Evolutionary conservation across 495 filamentous ascomycete genomes (phyloP).

Genomic region (Pyrenopolyporus hunteri): DNA sequence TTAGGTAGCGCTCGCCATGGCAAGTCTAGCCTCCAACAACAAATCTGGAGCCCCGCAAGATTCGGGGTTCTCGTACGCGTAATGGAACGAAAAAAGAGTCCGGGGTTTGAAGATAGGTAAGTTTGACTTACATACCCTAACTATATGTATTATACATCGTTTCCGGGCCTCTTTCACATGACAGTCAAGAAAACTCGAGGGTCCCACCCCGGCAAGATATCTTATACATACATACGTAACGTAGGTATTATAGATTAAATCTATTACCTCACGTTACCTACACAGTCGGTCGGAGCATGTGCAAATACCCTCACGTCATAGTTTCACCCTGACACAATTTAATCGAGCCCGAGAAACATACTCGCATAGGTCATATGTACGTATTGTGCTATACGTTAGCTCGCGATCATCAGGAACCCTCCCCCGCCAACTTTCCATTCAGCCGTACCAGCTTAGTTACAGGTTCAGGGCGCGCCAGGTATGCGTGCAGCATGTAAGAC

Average conservation of each 20-base stretch:
- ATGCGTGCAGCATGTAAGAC: constrained; percentile 26
- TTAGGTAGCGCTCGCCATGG: too few species aligned
- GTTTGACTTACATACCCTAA: too few species aligned
- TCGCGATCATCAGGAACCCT: constrained; percentile 27
- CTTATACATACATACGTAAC: background rate
- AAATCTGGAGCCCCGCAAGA: constrained; percentile 36
- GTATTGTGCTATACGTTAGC: constrained; percentile 2
- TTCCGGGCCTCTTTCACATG: constrained; percentile 20
- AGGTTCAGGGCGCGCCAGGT: constrained; percentile 4
- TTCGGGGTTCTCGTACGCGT: constrained; percentile 23
- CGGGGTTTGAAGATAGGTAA: constrained; percentile 12
- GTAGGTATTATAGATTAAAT: too few species aligned
- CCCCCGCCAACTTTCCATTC: constrained; percentile 24
- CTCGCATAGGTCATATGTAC: background rate
- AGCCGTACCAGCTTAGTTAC: constrained; percentile 32
- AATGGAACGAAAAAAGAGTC: constrained; percentile 26
- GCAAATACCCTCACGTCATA: constrained; percentile 21
- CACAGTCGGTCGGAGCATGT: too few species aligned
- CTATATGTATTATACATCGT: too few species aligned
- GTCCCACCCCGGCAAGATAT: background rate
- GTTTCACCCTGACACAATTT: background rate
- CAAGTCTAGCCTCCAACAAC: constrained; percentile 20
- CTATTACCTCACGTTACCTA: too few species aligned
- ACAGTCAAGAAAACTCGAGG: background rate
- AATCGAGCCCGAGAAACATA: background rate